phyloP scores from a whole-genome alignment of 2,329 filamentous ascomycete genomes.

The Aspergillus unguis region DNA sequence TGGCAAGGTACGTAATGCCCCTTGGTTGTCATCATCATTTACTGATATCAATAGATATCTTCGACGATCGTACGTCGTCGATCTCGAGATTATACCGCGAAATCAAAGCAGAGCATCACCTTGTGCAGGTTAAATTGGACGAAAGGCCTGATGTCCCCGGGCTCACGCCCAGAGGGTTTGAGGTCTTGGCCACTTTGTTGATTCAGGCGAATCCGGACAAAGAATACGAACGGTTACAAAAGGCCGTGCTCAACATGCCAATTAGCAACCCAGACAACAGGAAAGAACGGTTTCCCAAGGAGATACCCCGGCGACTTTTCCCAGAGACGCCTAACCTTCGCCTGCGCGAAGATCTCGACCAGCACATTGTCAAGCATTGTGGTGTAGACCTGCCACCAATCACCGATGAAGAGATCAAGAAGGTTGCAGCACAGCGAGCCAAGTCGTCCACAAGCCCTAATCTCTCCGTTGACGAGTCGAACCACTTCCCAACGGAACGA shows the following conservation, averaged over 20 bases:
- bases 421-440: constrained; percentile 26
- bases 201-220: constrained; percentile 73
- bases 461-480: constrained; percentile 18
- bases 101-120: constrained; percentile 58
- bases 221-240: constrained; percentile 68
- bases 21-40: neutral
- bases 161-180: constrained; percentile 66
- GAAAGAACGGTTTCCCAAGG: constrained; percentile 72
- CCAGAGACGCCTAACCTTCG: constrained; percentile 58
- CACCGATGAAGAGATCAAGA: constrained; percentile 35
- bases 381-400: constrained; percentile 45
- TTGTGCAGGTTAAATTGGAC: constrained; percentile 55
- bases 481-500: constrained; percentile 26
- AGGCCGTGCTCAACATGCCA: constrained; percentile 66
- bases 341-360: constrained; percentile 59
- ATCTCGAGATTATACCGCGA: constrained; percentile 59
- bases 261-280: constrained; percentile 64
- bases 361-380: constrained; percentile 55
- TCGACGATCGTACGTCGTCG: constrained; percentile 51
- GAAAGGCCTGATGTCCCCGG: constrained; percentile 60
- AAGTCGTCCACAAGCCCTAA: constrained; percentile 23
- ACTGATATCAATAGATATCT: constrained; percentile 47
- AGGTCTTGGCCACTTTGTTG: constrained; percentile 67
- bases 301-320: constrained; percentile 70
- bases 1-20: constrained; percentile 57